These are phyloP conservation scores for Musa itinerans DNA, from an alignment of 176 grass and related monocot species.

Conservation along the genomic window DNA sequence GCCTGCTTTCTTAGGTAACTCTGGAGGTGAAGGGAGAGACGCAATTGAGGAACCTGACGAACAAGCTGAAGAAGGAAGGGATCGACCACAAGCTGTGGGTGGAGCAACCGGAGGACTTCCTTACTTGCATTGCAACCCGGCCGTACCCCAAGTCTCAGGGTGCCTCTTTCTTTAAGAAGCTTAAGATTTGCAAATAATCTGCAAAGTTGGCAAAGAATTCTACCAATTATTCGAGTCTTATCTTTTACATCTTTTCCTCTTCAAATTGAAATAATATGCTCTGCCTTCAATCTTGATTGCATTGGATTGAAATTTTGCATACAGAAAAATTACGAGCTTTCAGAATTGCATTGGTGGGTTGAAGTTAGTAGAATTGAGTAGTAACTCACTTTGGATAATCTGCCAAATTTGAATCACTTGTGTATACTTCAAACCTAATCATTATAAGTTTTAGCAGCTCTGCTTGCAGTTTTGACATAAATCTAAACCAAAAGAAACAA, in stretches of 20 bases:
- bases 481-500: no score
- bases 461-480: no score
- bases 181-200: constrained; percentile 73
- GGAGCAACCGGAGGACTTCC: constrained; percentile 77
- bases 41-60: constrained; percentile 62
- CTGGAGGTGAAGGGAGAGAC: constrained; percentile 81
- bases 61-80: constrained; percentile 51
- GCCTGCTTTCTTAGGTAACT: constrained; percentile 43
- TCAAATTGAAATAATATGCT: neutral
- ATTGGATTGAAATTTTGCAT: neutral
- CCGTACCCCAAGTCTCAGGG: constrained; percentile 68
- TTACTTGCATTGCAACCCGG: constrained; percentile 62
- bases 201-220: neutral
- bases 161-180: constrained; percentile 79
- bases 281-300: neutral
- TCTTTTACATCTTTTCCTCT: neutral
- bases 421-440: no score
- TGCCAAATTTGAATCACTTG: no score
- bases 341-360: no score
- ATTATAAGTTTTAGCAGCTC: no score
- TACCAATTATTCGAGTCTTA: neutral
- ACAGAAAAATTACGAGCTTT: neutral
- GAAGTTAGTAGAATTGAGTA: no score
- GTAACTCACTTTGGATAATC: no score
- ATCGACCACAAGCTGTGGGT: constrained; percentile 77